Evolutionary conservation across 2,329 filamentous ascomycete species (phyloP).

Genomic region (Pseudocercospora cruenta): DNA sequence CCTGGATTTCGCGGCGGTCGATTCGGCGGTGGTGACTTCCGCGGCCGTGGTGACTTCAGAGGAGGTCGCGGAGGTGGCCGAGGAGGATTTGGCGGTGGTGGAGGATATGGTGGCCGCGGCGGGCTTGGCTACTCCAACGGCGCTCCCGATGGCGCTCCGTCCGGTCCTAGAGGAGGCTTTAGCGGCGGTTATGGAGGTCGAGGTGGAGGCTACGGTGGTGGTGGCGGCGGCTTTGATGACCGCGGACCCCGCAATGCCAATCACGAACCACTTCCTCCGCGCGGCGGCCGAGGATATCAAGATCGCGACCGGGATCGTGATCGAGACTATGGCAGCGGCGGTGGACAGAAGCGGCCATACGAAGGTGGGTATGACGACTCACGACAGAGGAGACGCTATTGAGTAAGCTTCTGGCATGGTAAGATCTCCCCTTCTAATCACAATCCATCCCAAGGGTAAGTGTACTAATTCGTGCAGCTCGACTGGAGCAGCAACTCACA

Average conservation of each 20-base stretch:
- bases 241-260: constrained; percentile 72
- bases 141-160: constrained; percentile 53
- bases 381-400: constrained; percentile 64
- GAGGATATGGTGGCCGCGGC: constrained; percentile 33
- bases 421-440: constrained; percentile 23
- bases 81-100: constrained; percentile 41
- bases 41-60: constrained; percentile 56
- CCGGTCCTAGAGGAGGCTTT: constrained; percentile 48
- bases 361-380: constrained; percentile 82
- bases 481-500: constrained; percentile 22
- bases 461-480: constrained; percentile 30
- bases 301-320: constrained; percentile 46
- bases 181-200: constrained; percentile 37
- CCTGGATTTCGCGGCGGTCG: constrained; percentile 57
- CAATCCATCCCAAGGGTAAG: constrained; percentile 25
- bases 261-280: constrained; percentile 76
- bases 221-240: constrained; percentile 42
- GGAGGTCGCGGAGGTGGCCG: constrained; percentile 53
- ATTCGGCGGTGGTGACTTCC: constrained; percentile 59
- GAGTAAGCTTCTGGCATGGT: constrained; percentile 23
- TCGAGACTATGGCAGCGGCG: constrained; percentile 48
- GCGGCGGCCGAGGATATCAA: constrained; percentile 58
- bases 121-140: constrained; percentile 47
- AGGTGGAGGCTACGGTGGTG: constrained; percentile 40
- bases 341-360: constrained; percentile 62